phyloP scores from a whole-genome alignment of 805 yeast genomes.

The Wickerhamiella musiphila region DNA sequence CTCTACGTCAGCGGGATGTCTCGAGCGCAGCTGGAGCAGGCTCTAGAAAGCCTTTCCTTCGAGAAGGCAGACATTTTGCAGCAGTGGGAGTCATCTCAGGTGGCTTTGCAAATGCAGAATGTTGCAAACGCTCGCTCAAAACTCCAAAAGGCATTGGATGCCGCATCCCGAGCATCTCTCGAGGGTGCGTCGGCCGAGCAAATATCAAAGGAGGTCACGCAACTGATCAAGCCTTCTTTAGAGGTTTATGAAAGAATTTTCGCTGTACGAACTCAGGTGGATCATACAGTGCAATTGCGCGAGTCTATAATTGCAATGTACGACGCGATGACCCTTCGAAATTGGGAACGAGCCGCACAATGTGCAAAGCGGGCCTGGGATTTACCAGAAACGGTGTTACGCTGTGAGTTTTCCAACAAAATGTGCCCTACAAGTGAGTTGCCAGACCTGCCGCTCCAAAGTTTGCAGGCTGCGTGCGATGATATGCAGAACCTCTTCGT shows the following conservation, averaged over 20 bases:
- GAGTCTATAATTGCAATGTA: conserved; percentile 45
- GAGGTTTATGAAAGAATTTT: conserved; percentile 29
- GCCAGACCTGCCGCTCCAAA: conserved; percentile 55
- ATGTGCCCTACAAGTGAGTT: conserved; percentile 77
- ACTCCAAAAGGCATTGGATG: conserved; percentile 5
- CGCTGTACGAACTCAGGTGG: conserved; percentile 45
- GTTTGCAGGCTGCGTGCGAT: conserved; percentile 40
- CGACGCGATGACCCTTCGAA: conserved; percentile 46
- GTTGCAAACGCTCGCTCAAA: conserved; percentile 6
- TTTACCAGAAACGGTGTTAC: conserved; percentile 36
- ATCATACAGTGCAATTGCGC: conserved; percentile 47
- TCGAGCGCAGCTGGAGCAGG: too few species aligned
- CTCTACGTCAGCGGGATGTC: too few species aligned
- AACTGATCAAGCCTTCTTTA: conserved; percentile 7
- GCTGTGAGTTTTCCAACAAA: conserved; percentile 55
- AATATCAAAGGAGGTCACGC: conserved; percentile 3
- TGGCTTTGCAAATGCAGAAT: conserved; percentile 5
- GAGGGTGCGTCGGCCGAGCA: conserved; percentile 8
- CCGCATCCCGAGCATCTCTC: conserved; percentile 8
- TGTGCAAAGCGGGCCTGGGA: conserved; percentile 37
- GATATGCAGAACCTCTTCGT: conserved; percentile 41
- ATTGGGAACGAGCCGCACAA: conserved; percentile 66
- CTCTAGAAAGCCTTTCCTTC: too few species aligned
- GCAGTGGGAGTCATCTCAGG: too few species aligned
- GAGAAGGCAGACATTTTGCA: too few species aligned